phyloP scores from a whole-genome alignment of 768 basidiomycete species.

The Russula brevipes region DNA sequence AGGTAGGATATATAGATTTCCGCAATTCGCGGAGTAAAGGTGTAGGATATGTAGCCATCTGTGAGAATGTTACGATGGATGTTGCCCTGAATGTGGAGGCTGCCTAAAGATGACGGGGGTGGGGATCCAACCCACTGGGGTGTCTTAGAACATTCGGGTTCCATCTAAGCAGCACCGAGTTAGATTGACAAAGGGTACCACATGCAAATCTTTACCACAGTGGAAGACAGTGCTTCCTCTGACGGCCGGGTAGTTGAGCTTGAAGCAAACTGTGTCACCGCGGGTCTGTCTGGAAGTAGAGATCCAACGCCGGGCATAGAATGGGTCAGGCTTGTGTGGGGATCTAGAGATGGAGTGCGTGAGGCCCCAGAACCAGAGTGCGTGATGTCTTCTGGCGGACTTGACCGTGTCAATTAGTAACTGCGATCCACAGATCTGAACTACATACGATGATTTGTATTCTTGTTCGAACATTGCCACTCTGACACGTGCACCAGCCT shows the following conservation, averaged over 20 bases:
- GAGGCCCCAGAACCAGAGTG: not conserved
- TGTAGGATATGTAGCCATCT: constrained; percentile 17
- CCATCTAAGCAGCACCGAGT: not conserved
- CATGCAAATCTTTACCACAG: not conserved
- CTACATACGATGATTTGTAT: not conserved
- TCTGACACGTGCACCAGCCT: not conserved
- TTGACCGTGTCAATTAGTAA: not conserved
- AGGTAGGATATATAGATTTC: constrained; percentile 4
- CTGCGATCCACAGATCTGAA: not conserved
- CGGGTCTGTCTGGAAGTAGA: too few relatives aligned
- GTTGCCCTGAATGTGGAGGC: too few relatives aligned
- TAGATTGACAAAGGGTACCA: not conserved
- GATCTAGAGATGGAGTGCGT: not conserved
- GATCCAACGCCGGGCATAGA: not conserved
- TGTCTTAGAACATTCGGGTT: not conserved
- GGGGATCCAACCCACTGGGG: not conserved
- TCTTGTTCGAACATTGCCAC: not conserved
- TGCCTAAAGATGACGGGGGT: not conserved
- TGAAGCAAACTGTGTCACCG: too few relatives aligned
- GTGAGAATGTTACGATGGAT: not conserved
- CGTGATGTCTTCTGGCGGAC: not conserved
- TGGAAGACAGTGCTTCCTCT: not conserved
- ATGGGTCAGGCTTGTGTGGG: not conserved
- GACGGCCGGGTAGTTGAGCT: too few relatives aligned
- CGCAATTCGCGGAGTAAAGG: constrained; percentile 8